Base-by-base conservation (phyloP, 495 filamentous ascomycete species). In the Aeminium ludgeri region DNA sequence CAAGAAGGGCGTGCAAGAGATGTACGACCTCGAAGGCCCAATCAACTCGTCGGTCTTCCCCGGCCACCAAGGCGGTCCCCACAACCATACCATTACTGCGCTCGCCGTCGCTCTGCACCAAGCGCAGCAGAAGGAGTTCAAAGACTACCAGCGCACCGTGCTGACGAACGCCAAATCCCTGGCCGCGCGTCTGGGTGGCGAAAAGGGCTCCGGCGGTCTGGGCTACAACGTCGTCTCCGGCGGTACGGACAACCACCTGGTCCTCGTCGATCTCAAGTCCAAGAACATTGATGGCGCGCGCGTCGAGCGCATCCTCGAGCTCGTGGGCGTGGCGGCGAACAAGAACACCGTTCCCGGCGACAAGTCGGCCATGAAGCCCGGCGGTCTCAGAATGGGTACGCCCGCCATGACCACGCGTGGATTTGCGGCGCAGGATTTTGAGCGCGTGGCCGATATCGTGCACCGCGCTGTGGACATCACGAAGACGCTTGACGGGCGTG, bases 11-110 rank as follows among this genome's bases (percentile, higher is more conserved):
- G 82, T 83, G 52, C 89, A 95, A 69, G 76, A 95, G 62, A 74
- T 73, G 55, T 99, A 95, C 56, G 85, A 99, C 58, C 76, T 99
- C 29, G 91, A 96, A 69, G 68, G 72, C 41, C 85, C 86, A 34
- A 99, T 99, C 67, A 99, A 99, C 72, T 87, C 92, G 65, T 93
- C 86, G 44, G 91, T 99, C 60, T 99, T 99, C 73, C 91, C 91
- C 34, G 91, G 91, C 45, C 91, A 99, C 67, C 91, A 99, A 69
- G 91, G 91, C 57, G 91, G 91, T 39, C 91, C 91, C 20, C 91
- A 99, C 70, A 99, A 99, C 72, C 91, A 99, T 74, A 99, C 91
- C 62, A 99, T 99, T 65, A 99, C 91, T 30, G 91, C 91, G 49
- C 72, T 99, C 40, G 82, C 91, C 20, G 91, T 96, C 51, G 91